Conservation (phyloP, 768 basidiomycete genomes). For the Tylopilus subfusipes region DNA sequence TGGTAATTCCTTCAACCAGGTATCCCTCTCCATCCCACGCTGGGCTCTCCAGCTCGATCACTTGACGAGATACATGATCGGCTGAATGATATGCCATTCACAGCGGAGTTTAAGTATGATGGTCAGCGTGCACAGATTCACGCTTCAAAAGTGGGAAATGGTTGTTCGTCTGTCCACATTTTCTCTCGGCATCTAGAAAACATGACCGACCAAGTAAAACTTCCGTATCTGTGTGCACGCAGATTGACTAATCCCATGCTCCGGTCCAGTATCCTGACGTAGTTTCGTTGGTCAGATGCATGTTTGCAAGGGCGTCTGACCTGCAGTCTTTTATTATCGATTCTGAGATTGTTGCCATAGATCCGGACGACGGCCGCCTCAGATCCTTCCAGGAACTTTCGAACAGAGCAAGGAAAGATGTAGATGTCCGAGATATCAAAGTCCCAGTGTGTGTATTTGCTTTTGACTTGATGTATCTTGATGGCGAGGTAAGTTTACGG, state of each 20-base stretch:
- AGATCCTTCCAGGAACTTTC: conserved; percentile 86
- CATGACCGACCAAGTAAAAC: conserved; percentile 79
- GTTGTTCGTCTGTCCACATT: conserved; percentile 47
- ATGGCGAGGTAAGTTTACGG: conserved; percentile 60
- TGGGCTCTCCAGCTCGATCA: conserved; percentile 84
- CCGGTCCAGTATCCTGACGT: conserved; percentile 76
- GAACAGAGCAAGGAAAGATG: conserved; percentile 80
- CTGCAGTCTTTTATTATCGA: conserved; percentile 72
- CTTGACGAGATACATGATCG: conserved; percentile 79
- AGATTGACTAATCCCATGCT: conserved; percentile 10
- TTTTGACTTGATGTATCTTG: conserved; percentile 86
- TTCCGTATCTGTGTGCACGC: neutral
- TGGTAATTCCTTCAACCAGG: conserved; percentile 40
- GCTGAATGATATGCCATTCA: conserved; percentile 62
- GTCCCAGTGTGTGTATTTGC: conserved; percentile 80
- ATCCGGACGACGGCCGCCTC: conserved; percentile 56
- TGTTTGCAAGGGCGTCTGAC: conserved; percentile 43
- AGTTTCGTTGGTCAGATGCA: conserved; percentile 48
- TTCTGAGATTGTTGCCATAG: conserved; percentile 84
- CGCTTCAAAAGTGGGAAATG: conserved; percentile 33
- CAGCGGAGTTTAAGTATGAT: conserved; percentile 90
- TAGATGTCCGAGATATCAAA: conserved; percentile 67
- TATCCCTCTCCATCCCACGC: conserved; percentile 79
- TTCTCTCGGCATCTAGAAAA: conserved; percentile 91
- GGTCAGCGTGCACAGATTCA: conserved; percentile 86